Conservation (phyloP, 805 yeast species). For the Isabelozyma gotoi region DNA sequence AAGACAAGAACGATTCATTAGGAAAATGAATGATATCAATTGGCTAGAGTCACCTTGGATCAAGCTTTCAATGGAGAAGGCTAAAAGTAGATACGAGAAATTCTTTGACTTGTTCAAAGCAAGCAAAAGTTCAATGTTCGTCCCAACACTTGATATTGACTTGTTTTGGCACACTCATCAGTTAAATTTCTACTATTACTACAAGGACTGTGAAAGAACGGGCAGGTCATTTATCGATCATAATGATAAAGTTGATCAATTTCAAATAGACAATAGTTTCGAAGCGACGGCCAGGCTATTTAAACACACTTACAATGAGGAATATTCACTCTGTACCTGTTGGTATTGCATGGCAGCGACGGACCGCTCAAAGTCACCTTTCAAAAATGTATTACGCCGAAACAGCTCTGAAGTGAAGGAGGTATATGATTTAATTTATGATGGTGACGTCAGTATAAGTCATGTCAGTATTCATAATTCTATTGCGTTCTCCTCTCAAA, state of each 20-base stretch:
- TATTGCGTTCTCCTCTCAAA: constrained; percentile 5
- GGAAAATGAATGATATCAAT: constrained; percentile 16
- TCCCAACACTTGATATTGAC: constrained; percentile 28
- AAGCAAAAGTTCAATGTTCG: constrained; percentile 7
- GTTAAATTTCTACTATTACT: constrained; percentile 13
- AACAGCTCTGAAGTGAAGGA: not conserved
- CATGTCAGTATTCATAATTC: constrained; percentile 15
- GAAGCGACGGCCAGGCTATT: constrained; percentile 15
- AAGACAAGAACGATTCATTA: constrained; percentile 21
- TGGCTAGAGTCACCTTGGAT: constrained; percentile 15
- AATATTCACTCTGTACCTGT: constrained; percentile 21
- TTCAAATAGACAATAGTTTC: constrained; percentile 13
- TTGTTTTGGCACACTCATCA: constrained; percentile 29
- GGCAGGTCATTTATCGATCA: constrained; percentile 14
- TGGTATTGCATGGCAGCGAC: constrained; percentile 10
- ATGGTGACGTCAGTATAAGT: constrained; percentile 8
- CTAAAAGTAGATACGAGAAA: constrained; percentile 16
- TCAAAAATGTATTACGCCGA: constrained; percentile 5
- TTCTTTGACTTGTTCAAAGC: constrained; percentile 11
- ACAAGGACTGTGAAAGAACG: constrained; percentile 6
- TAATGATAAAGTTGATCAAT: constrained; percentile 23
- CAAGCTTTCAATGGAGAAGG: constrained; percentile 10
- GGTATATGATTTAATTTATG: constrained; percentile 3
- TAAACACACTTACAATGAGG: constrained; percentile 10
- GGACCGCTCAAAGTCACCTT: constrained; percentile 4